A percentile compares a stretch with the other conserved stretches of the same genome.
Evolutionary conservation across 1,284 basidiomycete genomes (phyloP).

Genomic region (Microbotryum intermedium): DNA sequence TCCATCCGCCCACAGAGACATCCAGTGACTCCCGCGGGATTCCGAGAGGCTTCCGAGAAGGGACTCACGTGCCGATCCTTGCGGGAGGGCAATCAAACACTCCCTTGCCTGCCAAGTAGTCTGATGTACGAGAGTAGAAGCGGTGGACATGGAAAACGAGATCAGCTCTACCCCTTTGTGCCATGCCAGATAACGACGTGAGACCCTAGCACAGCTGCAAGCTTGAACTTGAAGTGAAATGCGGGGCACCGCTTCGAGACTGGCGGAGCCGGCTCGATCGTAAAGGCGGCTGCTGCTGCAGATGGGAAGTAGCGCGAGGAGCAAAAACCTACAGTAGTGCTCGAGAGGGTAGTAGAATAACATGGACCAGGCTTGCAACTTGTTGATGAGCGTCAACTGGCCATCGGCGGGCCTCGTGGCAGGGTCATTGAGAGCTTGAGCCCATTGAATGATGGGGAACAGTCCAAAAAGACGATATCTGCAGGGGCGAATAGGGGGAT

Average conservation of each 20-base stretch:
- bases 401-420: conserved; percentile 42
- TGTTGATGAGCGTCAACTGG: conserved; percentile 49
- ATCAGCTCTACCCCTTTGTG: no score
- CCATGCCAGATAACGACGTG: no score
- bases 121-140: neutral
- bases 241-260: no score
- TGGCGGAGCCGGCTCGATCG: no score
- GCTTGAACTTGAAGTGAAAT: no score
- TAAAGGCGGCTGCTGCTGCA: no score
- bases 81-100: conserved; percentile 45
- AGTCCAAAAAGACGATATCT: conserved; percentile 31
- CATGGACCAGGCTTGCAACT: conserved; percentile 75
- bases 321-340: conserved; percentile 47
- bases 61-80: neutral
- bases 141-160: no score
- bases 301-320: no score
- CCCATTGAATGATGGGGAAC: conserved; percentile 33
- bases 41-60: neutral
- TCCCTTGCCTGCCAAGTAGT: conserved; percentile 57
- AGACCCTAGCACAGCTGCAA: no score
- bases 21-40: conserved; percentile 34
- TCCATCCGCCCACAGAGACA: no score
- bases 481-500: neutral
- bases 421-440: conserved; percentile 30
- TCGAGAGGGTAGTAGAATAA: conserved; percentile 71